Base-by-base conservation (phyloP, 1,284 basidiomycete genomes). In the Trametes sp. region DNA sequence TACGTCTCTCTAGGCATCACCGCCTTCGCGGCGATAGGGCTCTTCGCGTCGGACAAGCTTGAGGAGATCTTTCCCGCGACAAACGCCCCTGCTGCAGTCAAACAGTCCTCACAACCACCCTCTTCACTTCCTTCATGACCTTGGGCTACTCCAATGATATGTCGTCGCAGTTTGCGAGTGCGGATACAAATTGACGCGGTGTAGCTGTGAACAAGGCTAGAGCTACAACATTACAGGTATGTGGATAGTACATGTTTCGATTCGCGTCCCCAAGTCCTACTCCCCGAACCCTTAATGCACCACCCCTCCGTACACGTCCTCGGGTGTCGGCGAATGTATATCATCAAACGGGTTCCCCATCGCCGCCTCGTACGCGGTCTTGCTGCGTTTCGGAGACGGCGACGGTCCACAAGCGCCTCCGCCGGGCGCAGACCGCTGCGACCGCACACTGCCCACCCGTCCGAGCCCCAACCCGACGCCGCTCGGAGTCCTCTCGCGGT, bases 1-100 rank as follows among this genome's bases (percentile, higher is more conserved):
- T 77, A 76, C 55, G 71, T 90, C 49, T 88, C 88, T 10, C 75
- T 88, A 54, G 83, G 77, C 1, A 70, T 86, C 41, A 88, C 85
- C 57, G 76, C 79, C 1, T 72, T 88, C 42, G 87, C 84, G 10
- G 74, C 75, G 8, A 75, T 75, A 14, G 88, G 89, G 10, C 72
- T 90, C 13, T 73, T 80, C 58, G 68, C 84, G 41, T 88, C 88
- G 51, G 81, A 89, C 72, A 78, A 80, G 55, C 76, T 90, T 16
- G 87, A 90, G 70, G 76, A 79, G 57, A 73, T 71, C 4, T 66
- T 81, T 2, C 78, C 82, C 19, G 50, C 72, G n/a, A 56, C 57
- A 4, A 44, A 61, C 19, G 24, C 24, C 10, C 16, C 6, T 19
- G 59, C 53, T 24, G n/a, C 29, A 16, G 29, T 29, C 7, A 46